Evolutionary conservation across 768 basidiomycete genomes (phyloP).

Genomic region (Flagelloscypha sp.): DNA sequence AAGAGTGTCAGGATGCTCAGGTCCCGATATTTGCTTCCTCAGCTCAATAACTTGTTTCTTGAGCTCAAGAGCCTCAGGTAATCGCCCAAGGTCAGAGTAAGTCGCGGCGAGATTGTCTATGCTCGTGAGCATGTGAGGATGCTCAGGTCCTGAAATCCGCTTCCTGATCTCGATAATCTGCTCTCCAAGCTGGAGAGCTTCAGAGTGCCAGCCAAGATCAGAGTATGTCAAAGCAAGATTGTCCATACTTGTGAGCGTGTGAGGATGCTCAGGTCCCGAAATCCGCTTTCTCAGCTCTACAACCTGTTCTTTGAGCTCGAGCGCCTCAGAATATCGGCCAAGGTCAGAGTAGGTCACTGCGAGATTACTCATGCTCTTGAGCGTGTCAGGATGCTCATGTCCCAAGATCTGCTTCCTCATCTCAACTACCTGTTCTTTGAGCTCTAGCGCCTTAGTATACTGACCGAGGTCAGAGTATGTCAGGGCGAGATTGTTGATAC

Average conservation of each 20-base stretch:
- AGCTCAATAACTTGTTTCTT: constrained; percentile 3
- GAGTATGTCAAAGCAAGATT: constrained; percentile 5
- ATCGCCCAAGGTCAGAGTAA: constrained; percentile 5
- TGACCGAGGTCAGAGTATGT: constrained; percentile 4
- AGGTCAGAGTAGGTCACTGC: constrained; percentile 4
- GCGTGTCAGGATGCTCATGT: no score
- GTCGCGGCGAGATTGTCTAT: constrained; percentile 5
- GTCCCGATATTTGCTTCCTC: background rate
- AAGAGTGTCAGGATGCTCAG: constrained; percentile 8
- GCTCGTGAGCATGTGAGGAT: constrained; percentile 6
- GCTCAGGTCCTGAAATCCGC: constrained; percentile 3
- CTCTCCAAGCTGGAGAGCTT: constrained; percentile 4
- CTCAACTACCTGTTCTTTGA: constrained; percentile 1
- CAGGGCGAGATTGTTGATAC: constrained; percentile 1
- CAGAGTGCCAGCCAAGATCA: constrained; percentile 3
- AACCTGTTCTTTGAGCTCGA: constrained; percentile 2
- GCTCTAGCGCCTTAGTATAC: constrained; percentile 6
- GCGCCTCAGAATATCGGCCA: constrained; percentile 6
- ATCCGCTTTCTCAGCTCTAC: constrained; percentile 1
- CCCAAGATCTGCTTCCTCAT: constrained; percentile 5
- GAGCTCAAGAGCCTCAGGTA: constrained; percentile 6
- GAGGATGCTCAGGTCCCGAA: constrained; percentile 8
- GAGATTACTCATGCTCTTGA: constrained; percentile 1
- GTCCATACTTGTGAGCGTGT: constrained; percentile 6
- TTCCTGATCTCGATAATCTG: constrained; percentile 2